Evolutionary conservation across 805 yeast species (phyloP).

Genomic region (Vanderwaltozyma verrucispora): DNA sequence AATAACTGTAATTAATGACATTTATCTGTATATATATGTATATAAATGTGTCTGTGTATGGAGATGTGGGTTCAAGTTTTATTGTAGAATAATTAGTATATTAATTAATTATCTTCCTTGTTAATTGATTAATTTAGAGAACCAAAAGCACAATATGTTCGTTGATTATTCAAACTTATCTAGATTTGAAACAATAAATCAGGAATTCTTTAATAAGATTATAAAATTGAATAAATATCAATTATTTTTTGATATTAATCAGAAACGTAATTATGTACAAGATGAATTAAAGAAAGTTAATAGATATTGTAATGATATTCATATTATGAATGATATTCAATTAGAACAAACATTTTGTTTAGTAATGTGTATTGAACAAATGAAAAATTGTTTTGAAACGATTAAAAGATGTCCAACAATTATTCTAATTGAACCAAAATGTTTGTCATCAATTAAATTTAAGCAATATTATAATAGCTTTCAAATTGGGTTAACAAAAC

Average conservation of each 20-base stretch:
- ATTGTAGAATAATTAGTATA: too few relatives aligned
- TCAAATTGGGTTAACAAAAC: conserved; percentile 1
- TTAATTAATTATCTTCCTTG: too few relatives aligned
- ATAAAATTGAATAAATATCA: conserved; percentile 4
- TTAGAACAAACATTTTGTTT: conserved; percentile 7
- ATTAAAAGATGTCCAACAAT: conserved; percentile 15
- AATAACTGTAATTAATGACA: too few relatives aligned
- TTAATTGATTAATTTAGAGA: too few relatives aligned
- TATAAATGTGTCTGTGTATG: too few relatives aligned
- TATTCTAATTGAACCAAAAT: conserved; percentile 9
- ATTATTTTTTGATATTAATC: conserved; percentile 3
- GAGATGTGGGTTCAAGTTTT: too few relatives aligned
- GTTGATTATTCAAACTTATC: conserved; percentile 16
- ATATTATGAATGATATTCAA: background rate
- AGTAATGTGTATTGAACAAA: conserved; percentile 10
- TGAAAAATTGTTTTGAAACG: conserved; percentile 5
- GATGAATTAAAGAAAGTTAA: background rate
- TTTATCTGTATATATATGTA: too few relatives aligned
- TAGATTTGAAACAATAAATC: conserved; percentile 11
- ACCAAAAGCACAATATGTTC: too few relatives aligned
- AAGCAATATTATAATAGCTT: conserved; percentile 1
- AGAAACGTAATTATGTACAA: background rate
- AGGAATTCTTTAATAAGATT: conserved; percentile 5
- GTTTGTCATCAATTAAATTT: conserved; percentile 1
- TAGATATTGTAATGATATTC: background rate